Conservation (phyloP, 2,329 filamentous ascomycete genomes). For the Zasmidium citrigriseum region DNA sequence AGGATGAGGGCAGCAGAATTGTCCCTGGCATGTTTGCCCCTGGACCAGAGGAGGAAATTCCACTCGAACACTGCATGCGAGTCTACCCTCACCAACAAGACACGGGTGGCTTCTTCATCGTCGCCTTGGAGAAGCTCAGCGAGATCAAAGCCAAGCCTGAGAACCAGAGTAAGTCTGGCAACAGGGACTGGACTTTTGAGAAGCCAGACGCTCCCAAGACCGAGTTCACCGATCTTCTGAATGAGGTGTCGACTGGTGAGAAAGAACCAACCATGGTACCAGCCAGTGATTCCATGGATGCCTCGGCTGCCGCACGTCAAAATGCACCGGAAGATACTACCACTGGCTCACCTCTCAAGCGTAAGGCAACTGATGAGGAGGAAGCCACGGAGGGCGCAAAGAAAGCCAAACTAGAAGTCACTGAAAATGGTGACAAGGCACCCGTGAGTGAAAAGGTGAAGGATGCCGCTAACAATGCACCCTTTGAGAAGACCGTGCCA, state of each 20-base stretch:
- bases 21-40: constrained; percentile 82
- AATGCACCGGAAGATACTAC: constrained; percentile 18
- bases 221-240: constrained; percentile 40
- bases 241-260: constrained; percentile 39
- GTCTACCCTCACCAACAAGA: constrained; percentile 95
- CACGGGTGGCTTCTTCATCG: constrained; percentile 96
- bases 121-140: constrained; percentile 85
- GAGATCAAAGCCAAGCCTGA: constrained; percentile 81
- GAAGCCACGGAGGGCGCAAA: constrained; percentile 40
- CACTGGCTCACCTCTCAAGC: constrained; percentile 34
- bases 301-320: constrained; percentile 18
- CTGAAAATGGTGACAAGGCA: constrained; percentile 8
- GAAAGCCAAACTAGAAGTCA: constrained; percentile 27
- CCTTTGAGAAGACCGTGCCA: constrained; percentile 26
- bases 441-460: constrained; percentile 14
- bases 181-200: constrained; percentile 33
- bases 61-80: constrained; percentile 86
- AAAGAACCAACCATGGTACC: constrained; percentile 19
- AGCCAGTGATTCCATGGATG: constrained; percentile 6
- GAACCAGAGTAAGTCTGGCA: constrained; percentile 51
- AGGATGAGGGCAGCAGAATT: constrained; percentile 67
- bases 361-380: constrained; percentile 42
- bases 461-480: constrained; percentile 26
- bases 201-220: constrained; percentile 25
- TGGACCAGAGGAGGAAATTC: constrained; percentile 61